Evolutionary conservation across 805 yeast genomes (phyloP).

Genomic region (Zygosaccharomyces siamensis): DNA sequence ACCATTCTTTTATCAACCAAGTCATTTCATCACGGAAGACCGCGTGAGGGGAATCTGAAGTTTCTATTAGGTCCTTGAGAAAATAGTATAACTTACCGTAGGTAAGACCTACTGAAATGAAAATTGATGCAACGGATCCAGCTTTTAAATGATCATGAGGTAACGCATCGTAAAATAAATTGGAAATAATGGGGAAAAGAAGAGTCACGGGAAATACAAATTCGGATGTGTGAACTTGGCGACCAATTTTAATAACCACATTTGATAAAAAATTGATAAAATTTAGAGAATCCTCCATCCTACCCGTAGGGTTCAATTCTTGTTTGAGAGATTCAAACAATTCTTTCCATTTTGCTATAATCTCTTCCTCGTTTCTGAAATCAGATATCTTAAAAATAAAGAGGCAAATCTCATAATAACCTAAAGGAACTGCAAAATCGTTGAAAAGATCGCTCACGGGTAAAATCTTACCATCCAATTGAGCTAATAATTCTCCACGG

Average conservation of each 20-base stretch:
- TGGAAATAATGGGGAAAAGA: constrained; percentile 60
- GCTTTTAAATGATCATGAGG: constrained; percentile 38
- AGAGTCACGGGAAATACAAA: constrained; percentile 74
- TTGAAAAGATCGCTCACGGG: constrained; percentile 78
- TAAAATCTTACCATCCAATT: constrained; percentile 60
- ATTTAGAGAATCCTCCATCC: constrained; percentile 29
- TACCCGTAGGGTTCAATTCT: constrained; percentile 28
- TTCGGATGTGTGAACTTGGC: constrained; percentile 61
- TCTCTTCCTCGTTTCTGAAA: constrained; percentile 77
- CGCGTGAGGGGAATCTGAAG: constrained; percentile 49
- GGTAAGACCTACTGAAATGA: constrained; percentile 58
- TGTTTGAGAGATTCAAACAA: constrained; percentile 50
- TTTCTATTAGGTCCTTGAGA: constrained; percentile 57
- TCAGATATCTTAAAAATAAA: constrained; percentile 78
- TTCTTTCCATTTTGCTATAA: constrained; percentile 73
- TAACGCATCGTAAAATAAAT: constrained; percentile 43
- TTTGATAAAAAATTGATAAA: constrained; percentile 38
- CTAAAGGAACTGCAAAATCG: constrained; percentile 79
- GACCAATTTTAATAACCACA: constrained; percentile 49
- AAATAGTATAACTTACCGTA: constrained; percentile 62
- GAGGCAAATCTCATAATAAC: constrained; percentile 78
- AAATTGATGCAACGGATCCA: constrained; percentile 59
- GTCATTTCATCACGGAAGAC: constrained; percentile 54
- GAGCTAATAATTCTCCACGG: constrained; percentile 45
- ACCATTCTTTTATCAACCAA: constrained; percentile 64